Evolutionary conservation across 2,329 filamentous ascomycete species (phyloP), one percentile per base, ranked within the genome.

Genomic region (Plenodomus lindquistii): DNA sequence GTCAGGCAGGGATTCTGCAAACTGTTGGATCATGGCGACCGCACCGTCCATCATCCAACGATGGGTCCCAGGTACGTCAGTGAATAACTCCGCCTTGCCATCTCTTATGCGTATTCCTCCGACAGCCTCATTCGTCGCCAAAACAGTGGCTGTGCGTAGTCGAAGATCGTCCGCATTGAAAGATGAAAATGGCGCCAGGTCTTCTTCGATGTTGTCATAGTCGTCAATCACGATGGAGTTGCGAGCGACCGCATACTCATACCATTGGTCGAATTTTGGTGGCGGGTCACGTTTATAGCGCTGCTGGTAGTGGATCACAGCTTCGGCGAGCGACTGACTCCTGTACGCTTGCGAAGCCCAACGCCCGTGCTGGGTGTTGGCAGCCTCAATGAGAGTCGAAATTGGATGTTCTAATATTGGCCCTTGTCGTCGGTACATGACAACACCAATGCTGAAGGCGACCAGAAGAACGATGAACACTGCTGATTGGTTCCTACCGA

Each of bases 191-290:
- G 81, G 81, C 7, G 79, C 67, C 8, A 85, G 63, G 55, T 85
- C 81, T 18, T 77, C 63, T 51, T 84, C 69, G 15, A 86, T 83
- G 54, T 79, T 81, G 66, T 85, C 81, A 52, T 79, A 85, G 53
- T 84, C 80, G 52, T 86, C 83, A 40, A 85, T 80, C 8, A 85
- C 67, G 4, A 78, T 62, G 1, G 81, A 80, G 13, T 75, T 78
- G 34, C 77, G 76, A 6, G 67, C 75, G 4, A 71, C 77, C 1
- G 83, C 82, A 62, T 79, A 85, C 31, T 77, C 64, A 57, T 81
- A 85, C 83, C 83, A 85, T 48, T 77, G 71, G 52, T 85, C 80
- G 54, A 85, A 86, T 11, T 78, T 77, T 9, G 83, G 82, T 20
- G 83, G 83, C 1, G 83, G 83, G 50, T 78, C 73, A 44, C 79